Conservation (phyloP, 2,329 filamentous ascomycete species). For the Monosporascus sp. region DNA sequence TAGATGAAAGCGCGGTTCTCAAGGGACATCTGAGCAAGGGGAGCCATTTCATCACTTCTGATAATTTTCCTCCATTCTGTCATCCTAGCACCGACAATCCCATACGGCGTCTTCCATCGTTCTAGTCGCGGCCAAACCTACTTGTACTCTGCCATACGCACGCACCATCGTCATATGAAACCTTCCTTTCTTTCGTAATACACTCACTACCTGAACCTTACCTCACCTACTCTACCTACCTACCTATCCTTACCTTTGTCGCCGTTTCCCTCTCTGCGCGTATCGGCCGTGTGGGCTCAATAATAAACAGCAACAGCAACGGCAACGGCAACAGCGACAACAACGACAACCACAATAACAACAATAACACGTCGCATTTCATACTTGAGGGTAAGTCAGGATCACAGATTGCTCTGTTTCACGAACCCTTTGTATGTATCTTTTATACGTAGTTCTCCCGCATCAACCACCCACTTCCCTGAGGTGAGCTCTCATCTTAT, state of each 20-base stretch:
- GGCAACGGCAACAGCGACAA: too few relatives aligned
- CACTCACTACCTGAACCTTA: not conserved
- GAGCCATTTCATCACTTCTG: not conserved
- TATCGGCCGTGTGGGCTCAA: not conserved
- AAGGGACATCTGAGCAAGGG: not conserved
- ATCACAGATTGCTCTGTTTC: constrained; percentile 16
- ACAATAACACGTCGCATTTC: not conserved
- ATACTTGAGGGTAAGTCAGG: constrained; percentile 13
- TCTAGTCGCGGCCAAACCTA: not conserved
- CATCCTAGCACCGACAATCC: not conserved
- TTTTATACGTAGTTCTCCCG: not conserved
- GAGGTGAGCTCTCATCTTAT: too few relatives aligned
- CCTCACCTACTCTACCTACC: not conserved
- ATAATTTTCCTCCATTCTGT: not conserved
- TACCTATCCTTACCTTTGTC: not conserved
- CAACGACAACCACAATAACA: too few relatives aligned
- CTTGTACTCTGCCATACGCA: not conserved
- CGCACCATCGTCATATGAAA: not conserved
- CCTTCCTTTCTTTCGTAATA: not conserved
- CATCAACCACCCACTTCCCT: too few relatives aligned
- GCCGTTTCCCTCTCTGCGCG: not conserved
- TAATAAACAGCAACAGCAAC: too few relatives aligned
- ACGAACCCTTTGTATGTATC: not conserved
- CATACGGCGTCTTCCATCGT: not conserved
- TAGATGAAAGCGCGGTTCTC: not conserved